Conservation (phyloP, 1,284 basidiomycete species). For the Papiliotrema laurentii region DNA sequence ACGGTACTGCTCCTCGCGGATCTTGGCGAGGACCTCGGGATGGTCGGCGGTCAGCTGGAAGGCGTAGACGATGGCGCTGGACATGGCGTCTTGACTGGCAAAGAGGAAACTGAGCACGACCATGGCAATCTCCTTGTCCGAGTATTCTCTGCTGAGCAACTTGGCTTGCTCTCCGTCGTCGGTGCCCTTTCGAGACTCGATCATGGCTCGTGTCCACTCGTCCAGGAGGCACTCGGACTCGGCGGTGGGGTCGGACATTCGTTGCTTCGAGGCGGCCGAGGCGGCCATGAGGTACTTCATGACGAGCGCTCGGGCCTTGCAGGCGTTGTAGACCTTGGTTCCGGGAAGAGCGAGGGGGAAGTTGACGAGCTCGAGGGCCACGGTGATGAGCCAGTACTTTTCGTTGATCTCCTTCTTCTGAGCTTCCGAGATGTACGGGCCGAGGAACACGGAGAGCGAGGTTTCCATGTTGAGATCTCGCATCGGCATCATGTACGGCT, state of each 20-base stretch:
- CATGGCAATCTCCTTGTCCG: conserved; percentile 92
- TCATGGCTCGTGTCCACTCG: conserved; percentile 78
- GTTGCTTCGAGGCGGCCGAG: conserved; percentile 72
- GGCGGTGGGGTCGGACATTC: conserved; percentile 68
- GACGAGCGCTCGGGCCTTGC: conserved; percentile 85
- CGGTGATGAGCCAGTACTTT: conserved; percentile 95
- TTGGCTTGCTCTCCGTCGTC: conserved; percentile 55
- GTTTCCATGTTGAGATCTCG: conserved; percentile 97
- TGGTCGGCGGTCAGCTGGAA: conserved; percentile 95
- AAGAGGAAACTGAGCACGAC: conserved; percentile 95
- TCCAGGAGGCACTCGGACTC: conserved; percentile 89
- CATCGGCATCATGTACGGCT: conserved; percentile 82
- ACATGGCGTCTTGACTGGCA: conserved; percentile 98
- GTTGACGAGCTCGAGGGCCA: conserved; percentile 95
- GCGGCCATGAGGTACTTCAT: conserved; percentile 79
- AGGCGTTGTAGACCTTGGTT: conserved; percentile 92
- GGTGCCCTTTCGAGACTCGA: conserved; percentile 52
- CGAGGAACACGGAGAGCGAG: conserved; percentile 92
- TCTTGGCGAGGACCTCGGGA: conserved; percentile 81
- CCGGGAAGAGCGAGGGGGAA: conserved; percentile 95
- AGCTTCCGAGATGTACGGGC: conserved; percentile 76
- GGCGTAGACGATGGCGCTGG: conserved; percentile 75
- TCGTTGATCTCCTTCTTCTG: conserved; percentile 77
- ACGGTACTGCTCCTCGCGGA: conserved; percentile 84
- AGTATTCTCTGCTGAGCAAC: conserved; percentile 67